Evolutionary conservation across 192 early-diverging fungal genomes (phyloP).

Genomic region (Dissophora ornata): DNA sequence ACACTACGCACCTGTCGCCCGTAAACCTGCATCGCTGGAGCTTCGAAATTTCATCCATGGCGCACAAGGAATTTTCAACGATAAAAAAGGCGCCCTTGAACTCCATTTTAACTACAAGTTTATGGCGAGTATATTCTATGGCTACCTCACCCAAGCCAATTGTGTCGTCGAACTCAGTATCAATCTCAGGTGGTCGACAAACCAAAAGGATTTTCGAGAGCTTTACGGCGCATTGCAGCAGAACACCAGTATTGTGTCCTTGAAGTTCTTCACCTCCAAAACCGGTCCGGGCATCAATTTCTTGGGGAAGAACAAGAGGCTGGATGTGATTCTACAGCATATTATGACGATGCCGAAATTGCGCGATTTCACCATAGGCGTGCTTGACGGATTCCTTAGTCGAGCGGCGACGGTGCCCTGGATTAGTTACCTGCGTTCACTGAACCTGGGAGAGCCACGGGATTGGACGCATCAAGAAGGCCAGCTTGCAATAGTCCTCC

Average conservation of each 20-base stretch:
- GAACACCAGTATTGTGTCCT: background rate
- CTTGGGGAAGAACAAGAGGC: background rate
- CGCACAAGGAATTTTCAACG: background rate
- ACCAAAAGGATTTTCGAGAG: background rate
- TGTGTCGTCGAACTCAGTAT: background rate
- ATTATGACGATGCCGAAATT: background rate
- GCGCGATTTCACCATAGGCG: background rate
- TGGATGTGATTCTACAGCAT: background rate
- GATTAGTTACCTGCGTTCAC: background rate
- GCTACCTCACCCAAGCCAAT: background rate
- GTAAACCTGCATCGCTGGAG: background rate
- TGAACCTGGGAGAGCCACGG: background rate
- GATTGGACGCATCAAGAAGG: background rate
- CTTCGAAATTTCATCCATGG: background rate
- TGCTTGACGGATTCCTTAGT: background rate
- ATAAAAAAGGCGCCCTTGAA: background rate
- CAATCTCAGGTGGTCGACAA: background rate
- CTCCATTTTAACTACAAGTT: background rate
- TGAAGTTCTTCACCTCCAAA: background rate
- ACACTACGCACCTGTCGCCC: background rate
- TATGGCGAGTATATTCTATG: background rate
- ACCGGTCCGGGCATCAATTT: background rate
- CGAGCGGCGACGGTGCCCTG: background rate
- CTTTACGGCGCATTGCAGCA: background rate
- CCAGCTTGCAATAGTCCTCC: background rate